phyloP scores from a whole-genome alignment of 1,284 basidiomycete species.

The Jaminaea rosea region DNA sequence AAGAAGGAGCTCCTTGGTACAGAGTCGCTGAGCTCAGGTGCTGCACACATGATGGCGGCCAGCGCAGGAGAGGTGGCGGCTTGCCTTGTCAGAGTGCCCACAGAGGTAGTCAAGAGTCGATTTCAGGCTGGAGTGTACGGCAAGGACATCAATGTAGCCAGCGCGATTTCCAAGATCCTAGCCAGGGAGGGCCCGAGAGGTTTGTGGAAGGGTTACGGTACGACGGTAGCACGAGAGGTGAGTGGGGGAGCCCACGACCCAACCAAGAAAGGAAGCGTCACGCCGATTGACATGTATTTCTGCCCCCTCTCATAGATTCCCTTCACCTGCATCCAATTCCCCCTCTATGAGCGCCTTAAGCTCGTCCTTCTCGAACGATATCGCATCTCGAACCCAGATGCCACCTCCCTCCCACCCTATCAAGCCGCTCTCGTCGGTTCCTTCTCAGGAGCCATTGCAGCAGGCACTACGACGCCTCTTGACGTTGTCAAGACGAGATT shows the following conservation, averaged over 20 bases:
- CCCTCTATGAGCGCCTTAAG: slow-evolving; percentile 86
- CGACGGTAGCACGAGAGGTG: slow-evolving; percentile 69
- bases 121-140: slow-evolving; percentile 68
- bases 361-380: slow-evolving; percentile 3
- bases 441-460: slow-evolving; percentile 80
- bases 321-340: slow-evolving; percentile 95
- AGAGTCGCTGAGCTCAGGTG: slow-evolving; percentile 23
- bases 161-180: slow-evolving; percentile 52
- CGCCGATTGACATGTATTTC: neutral
- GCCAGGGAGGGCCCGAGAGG: slow-evolving; percentile 59
- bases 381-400: neutral
- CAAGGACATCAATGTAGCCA: slow-evolving; percentile 51
- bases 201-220: slow-evolving; percentile 70
- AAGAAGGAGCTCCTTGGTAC: slow-evolving; percentile 55
- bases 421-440: slow-evolving; percentile 88
- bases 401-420: slow-evolving; percentile 56
- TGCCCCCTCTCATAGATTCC: slow-evolving; percentile 61
- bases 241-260: slow-evolving; percentile 19
- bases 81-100: slow-evolving; percentile 84
- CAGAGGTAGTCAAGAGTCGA: slow-evolving; percentile 83
- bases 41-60: slow-evolving; percentile 48
- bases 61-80: slow-evolving; percentile 55
- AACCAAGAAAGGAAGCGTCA: neutral
- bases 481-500: slow-evolving; percentile 96
- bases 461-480: slow-evolving; percentile 81